Conservation (phyloP, 192 early-diverging fungal genomes). For the Phycomyces blakesleeanus region DNA sequence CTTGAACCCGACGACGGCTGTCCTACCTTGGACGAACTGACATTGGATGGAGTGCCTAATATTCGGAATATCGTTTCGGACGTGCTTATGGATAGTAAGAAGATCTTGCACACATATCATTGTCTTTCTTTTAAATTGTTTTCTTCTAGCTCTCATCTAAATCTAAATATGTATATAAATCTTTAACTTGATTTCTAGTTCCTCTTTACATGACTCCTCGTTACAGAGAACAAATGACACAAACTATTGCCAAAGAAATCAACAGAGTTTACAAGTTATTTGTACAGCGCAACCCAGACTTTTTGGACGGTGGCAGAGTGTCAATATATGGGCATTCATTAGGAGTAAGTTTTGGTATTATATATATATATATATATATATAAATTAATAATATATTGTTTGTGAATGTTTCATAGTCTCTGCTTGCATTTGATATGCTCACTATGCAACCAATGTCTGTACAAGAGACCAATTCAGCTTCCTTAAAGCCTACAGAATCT, state of each 20-base stretch:
- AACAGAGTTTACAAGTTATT: conserved; percentile 75
- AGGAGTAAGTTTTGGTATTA: conserved; percentile 40
- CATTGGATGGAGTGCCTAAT: conserved; percentile 75
- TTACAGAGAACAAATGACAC: conserved; percentile 79
- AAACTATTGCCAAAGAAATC: conserved; percentile 68
- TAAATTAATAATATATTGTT: too few relatives aligned
- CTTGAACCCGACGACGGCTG: conserved; percentile 52
- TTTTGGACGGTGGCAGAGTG: conserved; percentile 64
- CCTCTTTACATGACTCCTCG: conserved; percentile 82
- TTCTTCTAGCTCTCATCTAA: too few relatives aligned
- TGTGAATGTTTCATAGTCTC: conserved; percentile 44
- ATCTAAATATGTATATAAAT: neutral
- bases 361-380: neutral
- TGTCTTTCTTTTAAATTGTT: too few relatives aligned
- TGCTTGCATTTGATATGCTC: conserved; percentile 77
- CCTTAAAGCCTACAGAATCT: conserved; percentile 16
- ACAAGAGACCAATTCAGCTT: conserved; percentile 26
- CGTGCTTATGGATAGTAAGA: conserved; percentile 76
- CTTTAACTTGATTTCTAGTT: conserved; percentile 41
- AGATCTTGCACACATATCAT: neutral
- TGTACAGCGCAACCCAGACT: conserved; percentile 68
- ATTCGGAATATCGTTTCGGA: conserved; percentile 79
- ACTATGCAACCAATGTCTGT: conserved; percentile 56
- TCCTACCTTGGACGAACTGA: conserved; percentile 71
- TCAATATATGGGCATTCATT: conserved; percentile 79